A percentile compares a stretch with the other conserved stretches of the same genome.
These are phyloP conservation scores for Eutrema yunnanense DNA, from an alignment of 345 rosid genomes.

Conservation along the genomic window DNA sequence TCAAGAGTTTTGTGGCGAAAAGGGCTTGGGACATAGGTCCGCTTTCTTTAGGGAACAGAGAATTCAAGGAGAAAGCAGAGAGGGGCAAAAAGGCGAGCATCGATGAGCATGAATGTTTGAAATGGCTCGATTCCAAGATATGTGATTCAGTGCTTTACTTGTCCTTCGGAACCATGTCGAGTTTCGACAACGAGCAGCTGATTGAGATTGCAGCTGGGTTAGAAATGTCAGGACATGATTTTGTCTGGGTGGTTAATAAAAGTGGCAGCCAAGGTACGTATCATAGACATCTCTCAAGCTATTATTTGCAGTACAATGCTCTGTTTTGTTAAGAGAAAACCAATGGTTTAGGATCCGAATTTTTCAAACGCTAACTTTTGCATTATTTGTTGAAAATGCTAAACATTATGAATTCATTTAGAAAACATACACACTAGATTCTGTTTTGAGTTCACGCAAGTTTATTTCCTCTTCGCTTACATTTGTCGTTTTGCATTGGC, in stretches of 20 bases:
- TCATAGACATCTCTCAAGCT: neutral
- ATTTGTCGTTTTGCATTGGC: too few relatives aligned
- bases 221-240: conserved; percentile 44
- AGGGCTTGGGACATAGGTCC: conserved; percentile 67
- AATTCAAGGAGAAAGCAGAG: conserved; percentile 34
- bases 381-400: too few relatives aligned
- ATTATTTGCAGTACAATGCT: neutral
- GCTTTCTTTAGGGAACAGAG: conserved; percentile 34
- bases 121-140: conserved; percentile 53
- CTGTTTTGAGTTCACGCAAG: too few relatives aligned
- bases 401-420: neutral
- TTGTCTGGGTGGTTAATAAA: conserved; percentile 50
- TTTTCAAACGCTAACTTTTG: neutral
- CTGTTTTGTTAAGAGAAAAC: neutral
- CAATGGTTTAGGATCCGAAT: neutral
- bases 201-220: conserved; percentile 46
- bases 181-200: conserved; percentile 29
- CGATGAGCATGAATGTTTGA: conserved; percentile 33
- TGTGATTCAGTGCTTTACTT: conserved; percentile 46
- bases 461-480: too few relatives aligned
- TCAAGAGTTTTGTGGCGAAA: conserved; percentile 33
- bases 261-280: conserved; percentile 18
- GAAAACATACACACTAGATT: too few relatives aligned
- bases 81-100: conserved; percentile 32
- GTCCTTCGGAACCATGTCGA: conserved; percentile 43